Base-by-base conservation (phyloP, 2,329 filamentous ascomycete species). In the Microdochium nivale region DNA sequence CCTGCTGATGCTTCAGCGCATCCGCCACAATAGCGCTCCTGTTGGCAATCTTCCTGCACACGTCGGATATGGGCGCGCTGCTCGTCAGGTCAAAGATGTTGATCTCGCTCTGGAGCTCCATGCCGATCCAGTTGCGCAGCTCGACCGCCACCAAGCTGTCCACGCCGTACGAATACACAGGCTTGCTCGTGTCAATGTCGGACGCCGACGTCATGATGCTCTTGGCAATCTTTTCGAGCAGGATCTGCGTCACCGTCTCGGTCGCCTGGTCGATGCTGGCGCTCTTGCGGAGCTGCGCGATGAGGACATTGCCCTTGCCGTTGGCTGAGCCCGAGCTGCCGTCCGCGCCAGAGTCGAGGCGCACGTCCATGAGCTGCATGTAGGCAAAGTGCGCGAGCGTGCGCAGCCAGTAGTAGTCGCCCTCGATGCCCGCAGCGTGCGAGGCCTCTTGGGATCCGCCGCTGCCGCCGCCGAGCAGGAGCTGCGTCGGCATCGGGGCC, bases 111-210 rank as follows among this genome's bases (percentile, higher is more conserved):
- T 44, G 40, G n/a, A 44, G 40, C 51, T 70, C 59, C 50, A 70
- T 71, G 27, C 66, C 43, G 54, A 73, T 73, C 73, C 73, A 76
- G 3, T 63, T 58, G 8, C 70, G 63, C 5, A 73, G 68, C 67
- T 59, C 58, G 16, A 60, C 55, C 3, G 59, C 56, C 11, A 60
- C 44, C 8, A 60, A 51, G 7, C 55, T 53, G 35, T 60, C 55
- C 3, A 58, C 27, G 14, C 46, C 46, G 25, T 47, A 47, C 8
- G 24, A 10, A 24, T 30, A 25, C 24, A 30, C 25, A 24, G 46
- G 25, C 24, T 30, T 25, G 24, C 25, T 30, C 24, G 46, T 25
- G 46, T 47, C 46, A 21, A 47, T 47, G 14, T 47, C 46, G 46
- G 24, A 30, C 23, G 25, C 24, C 3, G 46, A 30, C 11, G 46